These are phyloP conservation scores for Bipolaris oryzae DNA, from an alignment of 2,329 filamentous ascomycete species.

Conservation along the genomic window DNA sequence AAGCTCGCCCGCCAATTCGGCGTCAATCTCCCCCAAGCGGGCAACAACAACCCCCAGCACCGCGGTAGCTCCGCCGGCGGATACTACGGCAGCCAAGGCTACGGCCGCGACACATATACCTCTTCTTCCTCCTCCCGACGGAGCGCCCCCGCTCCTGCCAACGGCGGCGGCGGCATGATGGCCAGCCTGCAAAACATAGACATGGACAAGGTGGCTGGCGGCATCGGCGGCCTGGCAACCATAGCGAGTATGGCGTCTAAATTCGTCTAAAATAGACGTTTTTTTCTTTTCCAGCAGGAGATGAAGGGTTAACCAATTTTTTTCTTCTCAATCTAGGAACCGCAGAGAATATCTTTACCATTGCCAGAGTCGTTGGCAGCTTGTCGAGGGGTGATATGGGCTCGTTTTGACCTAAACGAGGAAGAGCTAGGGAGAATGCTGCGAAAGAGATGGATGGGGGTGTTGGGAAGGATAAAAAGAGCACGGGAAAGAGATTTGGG, in stretches of 20 bases:
- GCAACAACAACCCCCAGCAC: conserved; percentile 28
- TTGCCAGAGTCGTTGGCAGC: conserved; percentile 9
- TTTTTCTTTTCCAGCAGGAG: background rate
- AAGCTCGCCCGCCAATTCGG: conserved; percentile 81
- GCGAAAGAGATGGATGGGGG: too few relatives aligned
- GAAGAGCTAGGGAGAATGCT: background rate
- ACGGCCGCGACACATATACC: conserved; percentile 39
- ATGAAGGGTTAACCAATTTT: conserved; percentile 7
- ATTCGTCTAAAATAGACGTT: conserved; percentile 51
- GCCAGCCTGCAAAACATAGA: conserved; percentile 35
- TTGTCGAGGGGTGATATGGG: background rate
- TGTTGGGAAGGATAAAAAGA: too few relatives aligned
- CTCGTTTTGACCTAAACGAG: background rate
- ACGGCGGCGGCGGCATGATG: conserved; percentile 33
- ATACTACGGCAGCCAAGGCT: conserved; percentile 55
- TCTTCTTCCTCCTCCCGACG: conserved; percentile 11
- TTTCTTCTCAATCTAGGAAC: conserved; percentile 11
- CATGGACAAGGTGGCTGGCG: conserved; percentile 39
- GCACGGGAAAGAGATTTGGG: too few relatives aligned
- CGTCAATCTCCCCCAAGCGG: conserved; percentile 69
- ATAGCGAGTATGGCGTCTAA: conserved; percentile 54
- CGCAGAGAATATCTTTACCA: conserved; percentile 17
- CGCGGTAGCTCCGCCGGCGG: conserved; percentile 39
- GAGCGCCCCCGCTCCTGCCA: conserved; percentile 20
- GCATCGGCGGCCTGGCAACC: conserved; percentile 55